Conservation (phyloP, 2,329 filamentous ascomycete genomes). For the Xylariales sp. region DNA sequence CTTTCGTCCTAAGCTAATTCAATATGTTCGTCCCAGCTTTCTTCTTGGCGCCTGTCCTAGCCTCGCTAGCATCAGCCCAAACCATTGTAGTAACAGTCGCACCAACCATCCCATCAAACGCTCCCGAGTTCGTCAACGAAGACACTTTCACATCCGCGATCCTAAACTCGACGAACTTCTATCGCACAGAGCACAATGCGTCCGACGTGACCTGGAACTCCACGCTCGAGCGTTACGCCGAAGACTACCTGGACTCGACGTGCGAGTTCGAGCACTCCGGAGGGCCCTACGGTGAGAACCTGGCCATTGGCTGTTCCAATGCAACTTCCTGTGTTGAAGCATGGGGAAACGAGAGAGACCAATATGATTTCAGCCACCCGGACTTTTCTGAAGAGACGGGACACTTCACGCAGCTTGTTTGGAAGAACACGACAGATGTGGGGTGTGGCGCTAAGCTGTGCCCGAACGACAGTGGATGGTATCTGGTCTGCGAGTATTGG, state of each 20-base stretch:
- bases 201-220: slow-evolving; percentile 58
- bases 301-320: slow-evolving; percentile 63
- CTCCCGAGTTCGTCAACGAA: slow-evolving; percentile 28
- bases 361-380: slow-evolving; percentile 55
- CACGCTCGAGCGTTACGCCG: slow-evolving; percentile 52
- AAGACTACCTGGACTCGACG: slow-evolving; percentile 38
- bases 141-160: slow-evolving; percentile 47
- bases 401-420: slow-evolving; percentile 71
- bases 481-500: slow-evolving; percentile 66
- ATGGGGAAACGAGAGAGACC: slow-evolving; percentile 58
- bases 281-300: slow-evolving; percentile 69
- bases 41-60: too few relatives aligned
- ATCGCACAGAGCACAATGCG: slow-evolving; percentile 60
- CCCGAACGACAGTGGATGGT: slow-evolving; percentile 52
- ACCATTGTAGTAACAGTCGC: slow-evolving; percentile 19
- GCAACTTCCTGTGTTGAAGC: slow-evolving; percentile 54
- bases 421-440: slow-evolving; percentile 57
- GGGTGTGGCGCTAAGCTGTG: slow-evolving; percentile 49
- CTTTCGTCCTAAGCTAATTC: too few relatives aligned
- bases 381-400: slow-evolving; percentile 58
- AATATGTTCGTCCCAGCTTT: too few relatives aligned
- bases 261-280: slow-evolving; percentile 52
- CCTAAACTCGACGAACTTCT: slow-evolving; percentile 62
- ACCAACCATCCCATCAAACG: slow-evolving; percentile 18
- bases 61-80: too few relatives aligned